phyloP scores from a whole-genome alignment of 176 grass and related monocot species.

The Ampelocalamus luodianensis region DNA sequence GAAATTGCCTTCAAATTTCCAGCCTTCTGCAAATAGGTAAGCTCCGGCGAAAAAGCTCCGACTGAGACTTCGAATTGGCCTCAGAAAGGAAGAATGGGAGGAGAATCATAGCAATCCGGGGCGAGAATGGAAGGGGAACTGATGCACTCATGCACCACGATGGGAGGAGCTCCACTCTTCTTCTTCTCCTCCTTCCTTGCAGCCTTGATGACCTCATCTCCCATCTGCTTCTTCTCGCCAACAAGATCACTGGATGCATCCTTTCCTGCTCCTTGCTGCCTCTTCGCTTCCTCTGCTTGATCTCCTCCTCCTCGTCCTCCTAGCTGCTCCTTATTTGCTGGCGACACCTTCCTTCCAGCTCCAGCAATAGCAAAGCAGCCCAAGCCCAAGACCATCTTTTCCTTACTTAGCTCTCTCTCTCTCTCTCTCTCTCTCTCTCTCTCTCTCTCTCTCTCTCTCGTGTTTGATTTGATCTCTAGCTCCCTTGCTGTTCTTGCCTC shows the following conservation, averaged over 20 bases:
- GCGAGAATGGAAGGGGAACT: constrained; percentile 59
- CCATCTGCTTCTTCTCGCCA: constrained; percentile 12
- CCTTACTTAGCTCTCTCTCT: too few relatives aligned
- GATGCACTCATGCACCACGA: constrained; percentile 25
- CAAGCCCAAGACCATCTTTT: neutral
- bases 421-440: neutral
- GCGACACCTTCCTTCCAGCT: constrained; percentile 19
- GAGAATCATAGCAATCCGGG: constrained; percentile 42
- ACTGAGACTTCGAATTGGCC: neutral
- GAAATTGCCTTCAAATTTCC: too few relatives aligned
- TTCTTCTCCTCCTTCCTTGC: neutral
- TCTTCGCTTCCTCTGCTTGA: neutral
- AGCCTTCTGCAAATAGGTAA: neutral
- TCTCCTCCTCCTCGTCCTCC: neutral
- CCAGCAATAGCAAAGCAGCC: neutral
- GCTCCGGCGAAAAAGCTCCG: too few relatives aligned
- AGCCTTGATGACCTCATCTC: neutral
- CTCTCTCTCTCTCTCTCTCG: neutral
- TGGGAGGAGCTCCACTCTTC: constrained; percentile 16
- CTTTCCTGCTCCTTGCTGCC: neutral
- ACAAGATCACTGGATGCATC: neutral
- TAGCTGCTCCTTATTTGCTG: neutral
- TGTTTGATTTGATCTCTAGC: neutral
- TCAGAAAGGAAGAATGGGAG: neutral
- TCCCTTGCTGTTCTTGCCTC: neutral